Evolutionary conservation across 441 rosid species (phyloP).

Genomic region (Eruca vesicaria): DNA sequence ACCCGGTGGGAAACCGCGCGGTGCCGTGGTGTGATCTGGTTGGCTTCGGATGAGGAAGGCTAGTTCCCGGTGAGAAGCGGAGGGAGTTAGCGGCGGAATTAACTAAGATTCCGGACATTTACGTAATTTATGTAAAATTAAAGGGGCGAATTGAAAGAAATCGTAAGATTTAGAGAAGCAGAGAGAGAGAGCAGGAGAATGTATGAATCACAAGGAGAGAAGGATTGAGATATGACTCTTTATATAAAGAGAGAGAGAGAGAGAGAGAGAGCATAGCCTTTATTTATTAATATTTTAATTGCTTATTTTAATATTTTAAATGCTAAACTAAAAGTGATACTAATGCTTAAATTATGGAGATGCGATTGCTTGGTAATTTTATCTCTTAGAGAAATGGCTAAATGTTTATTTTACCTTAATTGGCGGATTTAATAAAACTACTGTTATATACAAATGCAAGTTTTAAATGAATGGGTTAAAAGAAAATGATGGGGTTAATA

Average conservation of each 20-base stretch:
- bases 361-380: too few relatives aligned
- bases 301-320: not conserved
- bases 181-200: not conserved
- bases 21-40: conserved; percentile 15
- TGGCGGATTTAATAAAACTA: too few relatives aligned
- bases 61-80: conserved; percentile 16
- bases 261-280: not conserved
- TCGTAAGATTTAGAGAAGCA: not conserved
- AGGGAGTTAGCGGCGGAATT: conserved; percentile 9
- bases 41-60: conserved; percentile 19
- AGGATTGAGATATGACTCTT: not conserved
- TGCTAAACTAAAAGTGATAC: not conserved
- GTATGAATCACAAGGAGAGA: not conserved
- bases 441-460: too few relatives aligned
- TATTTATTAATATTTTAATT: too few relatives aligned
- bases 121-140: not conserved
- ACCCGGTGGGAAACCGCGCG: conserved; percentile 18
- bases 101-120: conserved; percentile 35
- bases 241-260: conserved; percentile 9
- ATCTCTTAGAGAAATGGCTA: too few relatives aligned
- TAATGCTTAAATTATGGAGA: too few relatives aligned
- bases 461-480: too few relatives aligned
- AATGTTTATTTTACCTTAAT: too few relatives aligned
- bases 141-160: not conserved
- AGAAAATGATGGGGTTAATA: not conserved